phyloP scores from a whole-genome alignment of 2,329 filamentous ascomycete species.

The Dryadomyces sulphureus region DNA sequence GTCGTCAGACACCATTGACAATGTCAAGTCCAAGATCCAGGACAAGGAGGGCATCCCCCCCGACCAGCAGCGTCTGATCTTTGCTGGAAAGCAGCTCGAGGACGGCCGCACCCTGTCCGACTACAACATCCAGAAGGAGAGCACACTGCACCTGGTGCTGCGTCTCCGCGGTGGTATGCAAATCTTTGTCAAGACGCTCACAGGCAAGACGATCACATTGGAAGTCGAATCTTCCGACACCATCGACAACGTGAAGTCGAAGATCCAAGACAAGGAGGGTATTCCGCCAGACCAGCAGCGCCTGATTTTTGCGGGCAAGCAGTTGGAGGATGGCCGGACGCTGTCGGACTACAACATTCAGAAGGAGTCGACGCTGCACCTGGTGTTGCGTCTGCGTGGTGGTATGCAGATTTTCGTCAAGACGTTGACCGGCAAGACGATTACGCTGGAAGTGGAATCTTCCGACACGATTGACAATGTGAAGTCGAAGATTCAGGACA shows the following conservation, averaged over 20 bases:
- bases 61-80: constrained; percentile 91
- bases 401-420: constrained; percentile 67
- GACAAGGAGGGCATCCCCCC: constrained; percentile 96
- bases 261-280: constrained; percentile 88
- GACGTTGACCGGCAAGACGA: constrained; percentile 56
- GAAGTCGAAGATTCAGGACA: constrained; percentile 57
- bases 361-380: constrained; percentile 70
- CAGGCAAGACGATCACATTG: constrained; percentile 86
- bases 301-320: constrained; percentile 86
- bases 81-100: constrained; percentile 91
- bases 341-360: constrained; percentile 95
- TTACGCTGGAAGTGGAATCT: constrained; percentile 52
- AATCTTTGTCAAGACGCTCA: constrained; percentile 76
- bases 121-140: constrained; percentile 95
- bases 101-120: constrained; percentile 81
- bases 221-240: constrained; percentile 84
- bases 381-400: constrained; percentile 69
- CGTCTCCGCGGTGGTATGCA: constrained; percentile 85
- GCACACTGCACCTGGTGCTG: constrained; percentile 70
- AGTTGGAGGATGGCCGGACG: constrained; percentile 82
- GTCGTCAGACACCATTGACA: constrained; percentile 84
- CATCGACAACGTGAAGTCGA: constrained; percentile 86
- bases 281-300: constrained; percentile 93
- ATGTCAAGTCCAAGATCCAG: constrained; percentile 94
- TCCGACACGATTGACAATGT: constrained; percentile 59